phyloP scores from a whole-genome alignment of 441 rosid species.

The Biscutella auriculata region DNA sequence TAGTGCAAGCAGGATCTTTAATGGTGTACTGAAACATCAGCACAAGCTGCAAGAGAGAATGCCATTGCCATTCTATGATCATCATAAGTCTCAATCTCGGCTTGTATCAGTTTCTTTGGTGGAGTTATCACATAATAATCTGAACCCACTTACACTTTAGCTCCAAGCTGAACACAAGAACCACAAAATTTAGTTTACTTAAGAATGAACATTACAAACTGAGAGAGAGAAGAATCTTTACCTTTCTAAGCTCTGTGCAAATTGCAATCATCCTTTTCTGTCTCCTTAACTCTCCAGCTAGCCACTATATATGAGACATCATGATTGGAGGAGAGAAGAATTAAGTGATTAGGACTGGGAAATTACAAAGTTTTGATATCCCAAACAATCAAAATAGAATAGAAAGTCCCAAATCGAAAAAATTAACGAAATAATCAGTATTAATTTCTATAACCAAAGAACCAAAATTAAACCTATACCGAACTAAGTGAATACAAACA shows the following conservation, averaged over 20 bases:
- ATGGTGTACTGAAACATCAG: slow-evolving; percentile 88
- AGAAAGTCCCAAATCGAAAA: too few relatives aligned
- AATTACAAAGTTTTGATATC: too few relatives aligned
- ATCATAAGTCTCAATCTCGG: slow-evolving; percentile 87
- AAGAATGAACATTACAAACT: background rate
- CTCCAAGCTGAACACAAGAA: slow-evolving; percentile 59
- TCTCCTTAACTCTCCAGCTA: slow-evolving; percentile 99
- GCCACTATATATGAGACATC: slow-evolving; percentile 86
- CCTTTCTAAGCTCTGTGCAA: slow-evolving; percentile 95
- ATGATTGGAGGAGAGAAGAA: background rate
- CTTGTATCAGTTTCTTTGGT: slow-evolving; percentile 57
- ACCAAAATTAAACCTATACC: too few relatives aligned
- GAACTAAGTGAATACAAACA: too few relatives aligned
- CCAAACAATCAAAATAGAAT: too few relatives aligned
- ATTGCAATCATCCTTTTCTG: slow-evolving; percentile 94
- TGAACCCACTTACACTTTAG: slow-evolving; percentile 88
- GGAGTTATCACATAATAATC: slow-evolving; percentile 94
- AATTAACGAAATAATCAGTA: too few relatives aligned
- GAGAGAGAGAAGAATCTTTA: background rate
- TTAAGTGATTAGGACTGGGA: background rate
- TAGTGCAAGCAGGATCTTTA: slow-evolving; percentile 86
- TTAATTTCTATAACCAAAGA: too few relatives aligned
- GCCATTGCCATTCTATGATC: slow-evolving; percentile 99
- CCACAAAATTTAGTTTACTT: background rate
- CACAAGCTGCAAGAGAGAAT: slow-evolving; percentile 93